phyloP scores from a whole-genome alignment of 1,139 yeast genomes.

The Yamadazyma trypodendri region DNA sequence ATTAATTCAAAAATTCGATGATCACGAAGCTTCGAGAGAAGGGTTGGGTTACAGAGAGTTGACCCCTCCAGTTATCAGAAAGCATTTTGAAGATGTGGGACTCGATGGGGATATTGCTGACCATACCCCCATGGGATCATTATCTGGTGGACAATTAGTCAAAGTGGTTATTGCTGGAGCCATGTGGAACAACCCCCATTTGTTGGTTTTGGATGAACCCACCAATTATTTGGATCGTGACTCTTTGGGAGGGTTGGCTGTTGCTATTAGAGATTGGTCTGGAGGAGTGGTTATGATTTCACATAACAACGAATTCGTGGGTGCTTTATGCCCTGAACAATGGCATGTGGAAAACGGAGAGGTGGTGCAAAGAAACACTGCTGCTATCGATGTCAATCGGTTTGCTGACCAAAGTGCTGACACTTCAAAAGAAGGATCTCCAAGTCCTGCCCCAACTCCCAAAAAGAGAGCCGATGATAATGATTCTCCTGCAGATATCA shows the following conservation, averaged over 20 bases:
- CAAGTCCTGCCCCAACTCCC: slow-evolving; percentile 26
- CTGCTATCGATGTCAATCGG: slow-evolving; percentile 70
- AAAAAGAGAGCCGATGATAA: slow-evolving; percentile 61
- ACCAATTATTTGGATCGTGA: slow-evolving; percentile 98
- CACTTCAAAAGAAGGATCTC: slow-evolving; percentile 17
- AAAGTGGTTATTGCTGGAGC: slow-evolving; percentile 99
- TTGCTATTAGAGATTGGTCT: slow-evolving; percentile 95
- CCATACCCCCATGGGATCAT: slow-evolving; percentile 94
- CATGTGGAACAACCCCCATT: slow-evolving; percentile 99
- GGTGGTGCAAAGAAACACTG: slow-evolving; percentile 79
- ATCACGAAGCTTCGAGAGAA: slow-evolving; percentile 97
- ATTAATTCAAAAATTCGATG: slow-evolving; percentile 91
- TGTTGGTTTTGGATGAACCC: slow-evolving; percentile 95
- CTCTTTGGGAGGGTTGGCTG: slow-evolving; percentile 93
- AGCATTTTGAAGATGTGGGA: slow-evolving; percentile 97
- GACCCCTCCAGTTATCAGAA: slow-evolving; percentile 86
- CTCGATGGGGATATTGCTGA: slow-evolving; percentile 97
- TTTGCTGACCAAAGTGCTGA: slow-evolving; percentile 37
- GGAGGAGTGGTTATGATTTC: slow-evolving; percentile 99
- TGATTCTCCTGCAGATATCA: slow-evolving; percentile 94
- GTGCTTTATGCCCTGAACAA: slow-evolving; percentile 97
- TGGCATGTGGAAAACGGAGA: slow-evolving; percentile 96
- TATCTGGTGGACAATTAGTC: slow-evolving; percentile 97
- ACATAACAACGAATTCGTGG: slow-evolving; percentile 94
- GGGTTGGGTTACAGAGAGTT: slow-evolving; percentile 96